phyloP scores from a whole-genome alignment of 163 green algal species.

The Prototheca cutis region DNA sequence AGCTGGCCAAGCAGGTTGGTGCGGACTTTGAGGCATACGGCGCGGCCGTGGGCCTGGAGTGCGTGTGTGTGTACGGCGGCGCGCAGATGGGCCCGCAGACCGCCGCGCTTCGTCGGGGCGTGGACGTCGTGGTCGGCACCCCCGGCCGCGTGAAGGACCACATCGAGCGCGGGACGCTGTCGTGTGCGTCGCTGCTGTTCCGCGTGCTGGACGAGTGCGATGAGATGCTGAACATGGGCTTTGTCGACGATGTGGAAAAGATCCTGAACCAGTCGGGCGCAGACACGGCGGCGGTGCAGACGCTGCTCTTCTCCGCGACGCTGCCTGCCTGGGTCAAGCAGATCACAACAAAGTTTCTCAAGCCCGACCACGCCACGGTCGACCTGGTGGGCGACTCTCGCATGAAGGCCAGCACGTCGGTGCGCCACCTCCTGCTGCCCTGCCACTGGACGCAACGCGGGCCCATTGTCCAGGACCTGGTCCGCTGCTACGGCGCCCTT shows the following conservation, averaged over 20 bases:
- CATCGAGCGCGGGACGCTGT: conserved; percentile 57
- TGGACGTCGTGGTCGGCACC: conserved; percentile 84
- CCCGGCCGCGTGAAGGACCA: conserved; percentile 82
- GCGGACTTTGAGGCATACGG: conserved; percentile 82
- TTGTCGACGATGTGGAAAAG: conserved; percentile 96
- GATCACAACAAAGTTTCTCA: conserved; percentile 72
- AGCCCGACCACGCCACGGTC: conserved; percentile 53
- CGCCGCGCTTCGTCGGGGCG: conserved; percentile 48
- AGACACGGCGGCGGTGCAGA: conserved; percentile 67
- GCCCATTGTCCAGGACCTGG: conserved; percentile 79
- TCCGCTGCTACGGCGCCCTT: conserved; percentile 57
- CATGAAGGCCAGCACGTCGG: conserved; percentile 81
- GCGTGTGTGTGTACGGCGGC: conserved; percentile 89
- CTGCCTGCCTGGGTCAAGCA: conserved; percentile 88
- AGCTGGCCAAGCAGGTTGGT: conserved; percentile 96
- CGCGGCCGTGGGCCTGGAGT: conserved; percentile 50
- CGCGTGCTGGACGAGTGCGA: conserved; percentile 96
- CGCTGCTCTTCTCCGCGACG: conserved; percentile 93
- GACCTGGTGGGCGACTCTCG: conserved; percentile 83
- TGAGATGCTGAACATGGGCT: conserved; percentile 99
- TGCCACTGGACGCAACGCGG: conserved; percentile 79
- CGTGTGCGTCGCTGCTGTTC: conserved; percentile 50
- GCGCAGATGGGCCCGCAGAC: conserved; percentile 51
- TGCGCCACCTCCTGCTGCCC: conserved; percentile 84
- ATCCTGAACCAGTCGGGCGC: conserved; percentile 66